Base-by-base conservation (phyloP, 2,329 filamentous ascomycete species). In the Cytospora chrysosperma region DNA sequence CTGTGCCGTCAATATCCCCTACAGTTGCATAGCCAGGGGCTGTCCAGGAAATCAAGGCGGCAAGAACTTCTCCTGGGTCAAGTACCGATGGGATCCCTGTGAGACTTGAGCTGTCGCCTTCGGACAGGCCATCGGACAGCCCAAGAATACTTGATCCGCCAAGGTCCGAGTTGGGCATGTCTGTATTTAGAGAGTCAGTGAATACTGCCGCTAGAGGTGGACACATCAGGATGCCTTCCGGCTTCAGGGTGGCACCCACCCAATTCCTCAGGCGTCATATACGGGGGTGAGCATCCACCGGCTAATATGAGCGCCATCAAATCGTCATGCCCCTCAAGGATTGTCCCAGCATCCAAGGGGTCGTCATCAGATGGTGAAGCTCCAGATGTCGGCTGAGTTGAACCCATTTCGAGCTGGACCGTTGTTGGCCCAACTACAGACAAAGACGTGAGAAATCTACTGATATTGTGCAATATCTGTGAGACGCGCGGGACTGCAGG, bases 181-280 rank as follows among this genome's bases (percentile, higher is more conserved):
- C 51, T 56, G n/a, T 6, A 17, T 43, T 8, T 10, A 40, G 12
- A 7, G n/a, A 3, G 43, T 61, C 27, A 61, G 59, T 47, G n/a
- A 10, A 47, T 27, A 28, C 24, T 27, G 27, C 24, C n/a, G 13
- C 17, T 56, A 19, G 19, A 28, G 21, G 15, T 19, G 17, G 13
- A 21, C 40, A 56, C 55, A 51, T 53, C 53, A 55, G 28, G 59
- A 61, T 40, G 52, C 59, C 59, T 43, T 30, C 59, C 32, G 12
- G 27, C 40, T 19, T 8, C 24, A 3, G 52, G 30, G n/a, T 55
- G 12, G n/a, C 52, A 55, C 52, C 19, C 7, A 34, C 28, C 10
- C 24, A 8, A 3, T 47, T 24, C n/a, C n/a, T 24, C 43, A 12
- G 24, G 9, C n/a, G 43, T 9, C 8, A 47, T 47, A 3, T 5